Evolutionary conservation across 345 rosid species (phyloP), one percentile per base, ranked within the genome.

Genomic region (Brassica cretica): DNA sequence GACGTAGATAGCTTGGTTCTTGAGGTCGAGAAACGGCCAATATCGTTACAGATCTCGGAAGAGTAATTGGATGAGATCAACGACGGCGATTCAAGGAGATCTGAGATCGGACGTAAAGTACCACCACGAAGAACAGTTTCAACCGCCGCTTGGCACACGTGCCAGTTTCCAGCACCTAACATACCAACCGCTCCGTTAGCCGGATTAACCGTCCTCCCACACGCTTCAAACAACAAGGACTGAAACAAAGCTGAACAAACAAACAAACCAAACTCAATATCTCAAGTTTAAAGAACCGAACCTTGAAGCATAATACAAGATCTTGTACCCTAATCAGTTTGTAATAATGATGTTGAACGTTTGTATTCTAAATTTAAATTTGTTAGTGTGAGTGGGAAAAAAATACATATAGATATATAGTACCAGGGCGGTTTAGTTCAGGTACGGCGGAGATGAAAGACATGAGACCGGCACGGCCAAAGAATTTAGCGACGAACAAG

Each of bases 391-490:
- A 3, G 30, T 27, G 30, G 30, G 30, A 27, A 27, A 27, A 27
- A 27, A 27, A 27, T 27, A 27, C 30, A 62, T 27, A 61, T 30
- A n/a, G 25, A 33, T 27, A 59, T 6, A 9, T 27, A 1, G 3
- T 84, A 94, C 98, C 91, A 35, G 98, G 91, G 25, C 98, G 93
- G 44, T 94, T 96, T 11, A 76, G 19, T 71, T 92, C 93, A 0
- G 93, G 97, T 32, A 94, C 98, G 83, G 92, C 84, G 51, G 98
- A 89, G 74, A 94, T 91, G 84, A 94, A 94, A 76, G 98, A 92
- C 97, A 94, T 89, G 70, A 94, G 93, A 25, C 97, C 97, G 58
- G 97, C 97, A 63, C 98, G 98, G 68, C 98, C 98, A n/a, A 94
- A 94, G 79, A 94, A 92, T 80, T 92, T 94, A 79, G 98, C 97